These are phyloP conservation scores for Yamadazyma mexicana DNA, from an alignment of 1,139 yeast species.

Conservation along the genomic window DNA sequence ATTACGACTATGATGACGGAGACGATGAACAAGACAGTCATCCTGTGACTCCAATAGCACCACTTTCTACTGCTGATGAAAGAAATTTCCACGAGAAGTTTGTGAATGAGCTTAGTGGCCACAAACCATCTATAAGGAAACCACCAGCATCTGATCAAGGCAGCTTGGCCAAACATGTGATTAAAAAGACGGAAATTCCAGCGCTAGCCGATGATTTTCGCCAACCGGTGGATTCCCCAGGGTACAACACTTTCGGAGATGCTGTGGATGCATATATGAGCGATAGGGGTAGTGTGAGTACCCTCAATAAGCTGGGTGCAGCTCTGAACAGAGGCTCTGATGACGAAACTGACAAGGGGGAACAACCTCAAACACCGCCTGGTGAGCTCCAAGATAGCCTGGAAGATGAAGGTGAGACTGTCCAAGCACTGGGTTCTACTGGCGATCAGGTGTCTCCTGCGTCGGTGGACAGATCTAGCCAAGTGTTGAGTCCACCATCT, in stretches of 20 bases:
- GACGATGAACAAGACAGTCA: conserved; percentile 15
- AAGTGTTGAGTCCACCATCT: conserved; percentile 1
- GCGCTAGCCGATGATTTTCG: conserved; percentile 7
- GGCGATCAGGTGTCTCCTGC: neutral
- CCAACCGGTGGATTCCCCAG: conserved; percentile 13
- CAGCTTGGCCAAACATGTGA: neutral
- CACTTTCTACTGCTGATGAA: conserved; percentile 22
- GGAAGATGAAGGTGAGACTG: neutral
- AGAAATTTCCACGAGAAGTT: conserved; percentile 30
- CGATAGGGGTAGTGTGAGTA: conserved; percentile 12
- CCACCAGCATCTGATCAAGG: conserved; percentile 11
- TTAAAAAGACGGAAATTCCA: neutral
- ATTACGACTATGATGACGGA: conserved; percentile 14
- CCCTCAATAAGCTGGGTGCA: conserved; percentile 13
- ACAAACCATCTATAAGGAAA: conserved; percentile 30
- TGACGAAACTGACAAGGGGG: conserved; percentile 2
- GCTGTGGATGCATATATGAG: conserved; percentile 21
- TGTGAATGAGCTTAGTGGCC: conserved; percentile 27
- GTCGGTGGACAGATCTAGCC: neutral
- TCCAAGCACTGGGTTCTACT: neutral
- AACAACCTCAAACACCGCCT: neutral
- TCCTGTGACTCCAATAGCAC: conserved; percentile 32
- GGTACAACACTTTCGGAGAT: conserved; percentile 16
- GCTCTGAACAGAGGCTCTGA: conserved; percentile 23
- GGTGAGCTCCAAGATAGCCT: neutral